A percentile compares a stretch with the other conserved stretches of the same genome.
Evolutionary conservation across 2,329 filamentous ascomycete species (phyloP).

Genomic region (Monosporascus sp.): DNA sequence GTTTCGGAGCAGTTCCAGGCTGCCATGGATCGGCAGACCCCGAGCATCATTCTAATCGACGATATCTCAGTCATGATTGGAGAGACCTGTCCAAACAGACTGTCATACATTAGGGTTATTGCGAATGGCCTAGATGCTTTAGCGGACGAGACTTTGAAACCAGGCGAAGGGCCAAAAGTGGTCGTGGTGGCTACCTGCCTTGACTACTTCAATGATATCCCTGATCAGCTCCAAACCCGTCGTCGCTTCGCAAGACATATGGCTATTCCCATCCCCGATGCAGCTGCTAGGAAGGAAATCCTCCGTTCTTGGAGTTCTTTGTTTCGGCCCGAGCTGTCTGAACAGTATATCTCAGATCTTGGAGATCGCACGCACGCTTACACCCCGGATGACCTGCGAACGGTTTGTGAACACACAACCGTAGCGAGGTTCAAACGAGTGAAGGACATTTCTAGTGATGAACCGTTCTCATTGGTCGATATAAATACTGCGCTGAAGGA

Average conservation of each 20-base stretch:
- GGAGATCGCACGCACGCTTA: slow-evolving; percentile 81
- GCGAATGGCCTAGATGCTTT: slow-evolving; percentile 52
- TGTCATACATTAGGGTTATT: slow-evolving; percentile 45
- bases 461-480: slow-evolving; percentile 38
- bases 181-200: slow-evolving; percentile 69
- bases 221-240: slow-evolving; percentile 58
- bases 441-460: slow-evolving; percentile 6
- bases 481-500: slow-evolving; percentile 60
- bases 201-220: slow-evolving; percentile 68
- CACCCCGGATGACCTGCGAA: slow-evolving; percentile 70
- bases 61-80: slow-evolving; percentile 65
- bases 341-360: slow-evolving; percentile 52
- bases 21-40: slow-evolving; percentile 57
- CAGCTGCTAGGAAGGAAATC: slow-evolving; percentile 65
- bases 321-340: slow-evolving; percentile 40
- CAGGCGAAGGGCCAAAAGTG: slow-evolving; percentile 46
- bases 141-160: slow-evolving; percentile 30
- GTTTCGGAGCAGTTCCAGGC: slow-evolving; percentile 66
- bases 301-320: slow-evolving; percentile 52
- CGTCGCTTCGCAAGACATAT: slow-evolving; percentile 64
- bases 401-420: slow-evolving; percentile 51
- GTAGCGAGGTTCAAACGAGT: slow-evolving; percentile 17
- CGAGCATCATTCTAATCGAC: slow-evolving; percentile 76
- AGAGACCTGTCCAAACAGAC: slow-evolving; percentile 48
- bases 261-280: slow-evolving; percentile 72